Conservation (phyloP, 2,329 filamentous ascomycete genomes). For the Scorias spongiosa region DNA sequence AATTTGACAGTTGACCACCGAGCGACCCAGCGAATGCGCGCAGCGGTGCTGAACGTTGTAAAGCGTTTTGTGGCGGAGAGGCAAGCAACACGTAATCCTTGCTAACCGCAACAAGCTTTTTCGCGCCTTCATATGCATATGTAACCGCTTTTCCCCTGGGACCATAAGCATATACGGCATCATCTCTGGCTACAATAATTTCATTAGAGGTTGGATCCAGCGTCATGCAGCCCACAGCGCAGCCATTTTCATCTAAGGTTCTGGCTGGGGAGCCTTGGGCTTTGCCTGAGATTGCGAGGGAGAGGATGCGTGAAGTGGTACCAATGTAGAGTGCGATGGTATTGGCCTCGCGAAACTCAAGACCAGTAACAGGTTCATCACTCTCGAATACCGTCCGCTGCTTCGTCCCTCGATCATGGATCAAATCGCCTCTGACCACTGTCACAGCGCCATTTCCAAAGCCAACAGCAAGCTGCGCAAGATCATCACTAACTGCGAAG, state of each 20-base stretch:
- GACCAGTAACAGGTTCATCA: conserved; percentile 86
- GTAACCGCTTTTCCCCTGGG: conserved; percentile 72
- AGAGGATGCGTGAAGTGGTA: conserved; percentile 76
- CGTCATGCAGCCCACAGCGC: conserved; percentile 89
- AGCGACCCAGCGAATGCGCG: conserved; percentile 58
- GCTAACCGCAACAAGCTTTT: conserved; percentile 65
- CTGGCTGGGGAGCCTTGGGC: conserved; percentile 81
- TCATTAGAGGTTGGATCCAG: conserved; percentile 66
- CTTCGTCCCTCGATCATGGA: conserved; percentile 86
- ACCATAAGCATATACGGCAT: conserved; percentile 90
- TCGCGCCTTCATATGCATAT: conserved; percentile 81
- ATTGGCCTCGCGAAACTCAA: conserved; percentile 54
- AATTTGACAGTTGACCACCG: conserved; percentile 68
- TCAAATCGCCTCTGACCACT: conserved; percentile 80
- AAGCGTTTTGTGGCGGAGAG: conserved; percentile 52
- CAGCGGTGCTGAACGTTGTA: conserved; percentile 44
- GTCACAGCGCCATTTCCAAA: conserved; percentile 94
- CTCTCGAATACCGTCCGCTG: conserved; percentile 94
- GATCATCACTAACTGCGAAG: conserved; percentile 71
- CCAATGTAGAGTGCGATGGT: conserved; percentile 77
- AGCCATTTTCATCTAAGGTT: conserved; percentile 77
- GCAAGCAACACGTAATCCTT: conserved; percentile 78
- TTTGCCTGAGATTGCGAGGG: conserved; percentile 70
- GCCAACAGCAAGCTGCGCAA: conserved; percentile 84
- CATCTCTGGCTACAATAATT: conserved; percentile 81